Base-by-base conservation (phyloP, 169 alveolate genomes). In the Plasmodium cynomolgi region DNA sequence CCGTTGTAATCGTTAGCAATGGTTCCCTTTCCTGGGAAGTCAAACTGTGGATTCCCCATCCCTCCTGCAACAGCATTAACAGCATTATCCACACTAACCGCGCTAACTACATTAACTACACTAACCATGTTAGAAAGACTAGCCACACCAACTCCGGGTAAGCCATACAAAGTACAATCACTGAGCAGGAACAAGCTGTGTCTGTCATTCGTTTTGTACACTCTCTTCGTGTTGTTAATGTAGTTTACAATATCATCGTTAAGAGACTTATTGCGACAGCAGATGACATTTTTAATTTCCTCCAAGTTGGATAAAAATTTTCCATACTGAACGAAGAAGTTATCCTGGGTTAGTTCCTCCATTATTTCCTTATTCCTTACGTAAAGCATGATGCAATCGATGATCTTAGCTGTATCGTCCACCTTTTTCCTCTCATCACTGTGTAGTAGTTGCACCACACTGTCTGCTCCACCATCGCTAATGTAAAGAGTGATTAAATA, bases 211-310 rank as follows among this genome's bases (percentile, higher is more conserved):
- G 94, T 58, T 62, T 80, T 88, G 39, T 88, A 88, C 0, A 88
- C 82, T 20, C 58, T 88, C 33, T 88, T 88, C 1, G 94, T 88
- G 11, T 88, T 62, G 50, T 88, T 88, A 20, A 88, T 88, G 31
- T 41, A 88, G 20, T 77, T 80, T 4, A 80, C 73, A 17, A 88
- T 88, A 50, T 88, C 94, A 88, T 88, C 94, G 71, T 73, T 88
- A 8, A 56, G 56, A 1, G 90, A 54, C 17, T 37, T 88, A 6
- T 79, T 88, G 17, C 94, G 41, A 56, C 73, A 77, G 13, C 47
- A 79, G 3, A 88, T 77, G 3, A 88, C 73, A 5, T 37, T 58
- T 47, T 88, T 77, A 1, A 88, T 88, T 37, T 37, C 73, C 0
- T 88, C 88, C 9, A 88, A 2, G 15, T 88, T 88, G 29, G 47